Percentiles rank a stretch among this genome's conserved stretches.
phyloP scores from a whole-genome alignment of 768 basidiomycete species.

The Kwoniella botswanensis region DNA sequence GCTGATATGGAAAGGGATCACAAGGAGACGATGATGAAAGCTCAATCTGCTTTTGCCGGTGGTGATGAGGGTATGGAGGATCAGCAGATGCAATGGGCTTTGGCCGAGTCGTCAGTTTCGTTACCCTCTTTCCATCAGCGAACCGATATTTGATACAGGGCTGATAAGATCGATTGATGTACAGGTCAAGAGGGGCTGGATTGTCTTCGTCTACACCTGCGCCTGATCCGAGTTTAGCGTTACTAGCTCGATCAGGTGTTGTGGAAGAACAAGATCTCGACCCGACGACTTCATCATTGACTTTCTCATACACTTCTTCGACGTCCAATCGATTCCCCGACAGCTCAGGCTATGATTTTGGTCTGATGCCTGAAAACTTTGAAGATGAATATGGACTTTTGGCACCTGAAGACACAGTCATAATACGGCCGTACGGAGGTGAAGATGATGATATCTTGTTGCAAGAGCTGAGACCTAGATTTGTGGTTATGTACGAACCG shows the following conservation, averaged over 20 bases:
- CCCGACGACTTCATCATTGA: slow-evolving; percentile 15
- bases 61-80: slow-evolving; percentile 28
- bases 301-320: neutral
- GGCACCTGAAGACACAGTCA: slow-evolving; percentile 74
- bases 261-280: slow-evolving; percentile 52
- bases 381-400: slow-evolving; percentile 81
- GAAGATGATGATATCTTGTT: slow-evolving; percentile 90
- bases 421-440: slow-evolving; percentile 86
- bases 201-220: slow-evolving; percentile 12
- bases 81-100: slow-evolving; percentile 40
- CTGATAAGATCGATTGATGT: neutral
- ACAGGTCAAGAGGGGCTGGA: slow-evolving; percentile 13
- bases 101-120: slow-evolving; percentile 34
- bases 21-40: slow-evolving; percentile 42
- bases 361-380: slow-evolving; percentile 63
- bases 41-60: slow-evolving; percentile 43
- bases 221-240: slow-evolving; percentile 19
- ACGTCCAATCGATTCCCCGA: neutral
- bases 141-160: neutral
- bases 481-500: slow-evolving; percentile 95
- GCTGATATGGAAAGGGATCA: slow-evolving; percentile 35
- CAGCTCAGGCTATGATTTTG: slow-evolving; percentile 24
- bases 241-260: slow-evolving; percentile 40
- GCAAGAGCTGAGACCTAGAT: slow-evolving; percentile 83
- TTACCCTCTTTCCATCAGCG: neutral